Evolutionary conservation across 2,329 filamentous ascomycete genomes (phyloP).

Genomic region (Verticillium klebahnii): DNA sequence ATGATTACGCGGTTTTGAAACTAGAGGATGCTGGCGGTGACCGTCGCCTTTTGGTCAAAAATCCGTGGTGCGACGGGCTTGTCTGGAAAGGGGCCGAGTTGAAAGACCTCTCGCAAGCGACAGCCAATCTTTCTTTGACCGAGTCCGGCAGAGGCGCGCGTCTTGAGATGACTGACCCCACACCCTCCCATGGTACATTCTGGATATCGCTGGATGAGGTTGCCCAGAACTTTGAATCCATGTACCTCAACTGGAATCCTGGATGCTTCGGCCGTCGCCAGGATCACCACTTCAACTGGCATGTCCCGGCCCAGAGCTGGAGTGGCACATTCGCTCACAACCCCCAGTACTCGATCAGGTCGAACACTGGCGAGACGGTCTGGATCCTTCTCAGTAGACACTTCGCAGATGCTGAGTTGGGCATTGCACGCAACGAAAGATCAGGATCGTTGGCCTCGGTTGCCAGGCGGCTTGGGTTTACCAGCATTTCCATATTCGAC

Average conservation of each 20-base stretch:
- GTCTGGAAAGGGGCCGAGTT: conserved; percentile 54
- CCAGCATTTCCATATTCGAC: conserved; percentile 79
- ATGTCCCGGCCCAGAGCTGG: conserved; percentile 46
- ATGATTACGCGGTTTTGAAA: conserved; percentile 89
- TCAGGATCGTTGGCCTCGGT: conserved; percentile 36
- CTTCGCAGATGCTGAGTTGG: conserved; percentile 65
- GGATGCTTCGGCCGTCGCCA: conserved; percentile 74
- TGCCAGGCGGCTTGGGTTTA: conserved; percentile 67
- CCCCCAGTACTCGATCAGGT: conserved; percentile 67
- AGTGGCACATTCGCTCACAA: conserved; percentile 58
- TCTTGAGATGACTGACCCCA: conserved; percentile 10
- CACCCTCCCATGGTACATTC: conserved; percentile 61
- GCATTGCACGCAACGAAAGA: conserved; percentile 42
- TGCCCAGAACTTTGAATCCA: conserved; percentile 86
- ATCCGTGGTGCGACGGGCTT: conserved; percentile 86
- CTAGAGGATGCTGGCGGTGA: conserved; percentile 59
- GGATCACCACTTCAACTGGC: conserved; percentile 89
- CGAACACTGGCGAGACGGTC: conserved; percentile 53
- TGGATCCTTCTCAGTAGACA: conserved; percentile 89
- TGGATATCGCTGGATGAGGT: conserved; percentile 91
- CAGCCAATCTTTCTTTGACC: neutral
- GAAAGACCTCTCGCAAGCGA: neutral
- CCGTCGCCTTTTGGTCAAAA: conserved; percentile 79
- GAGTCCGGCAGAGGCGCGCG: neutral
- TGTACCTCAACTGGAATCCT: conserved; percentile 98